phyloP scores from a whole-genome alignment of 352 stramenopile genomes.

The Phytophthora cajani region DNA sequence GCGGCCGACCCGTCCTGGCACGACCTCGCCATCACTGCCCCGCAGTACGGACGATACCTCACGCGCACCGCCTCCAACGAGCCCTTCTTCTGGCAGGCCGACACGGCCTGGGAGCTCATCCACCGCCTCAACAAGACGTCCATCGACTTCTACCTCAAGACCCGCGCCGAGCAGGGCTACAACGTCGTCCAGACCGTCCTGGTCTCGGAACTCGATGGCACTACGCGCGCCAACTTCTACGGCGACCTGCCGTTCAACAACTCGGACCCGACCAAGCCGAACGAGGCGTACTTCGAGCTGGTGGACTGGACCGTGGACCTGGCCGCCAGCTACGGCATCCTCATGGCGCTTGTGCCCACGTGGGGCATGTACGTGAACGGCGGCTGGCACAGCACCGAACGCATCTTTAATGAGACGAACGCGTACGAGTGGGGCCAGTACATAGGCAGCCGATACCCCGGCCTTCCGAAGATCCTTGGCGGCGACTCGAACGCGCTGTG shows the following conservation, averaged over 20 bases:
- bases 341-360: slow-evolving; percentile 16
- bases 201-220: slow-evolving; percentile 24
- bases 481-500: slow-evolving; percentile 23
- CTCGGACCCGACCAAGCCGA: slow-evolving; percentile 28
- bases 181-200: slow-evolving; percentile 31
- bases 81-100: slow-evolving; percentile 33
- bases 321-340: slow-evolving; percentile 30
- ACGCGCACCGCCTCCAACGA: slow-evolving; percentile 18
- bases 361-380: slow-evolving; percentile 24
- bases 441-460: slow-evolving; percentile 19
- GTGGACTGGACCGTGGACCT: slow-evolving; percentile 26
- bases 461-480: slow-evolving; percentile 31
- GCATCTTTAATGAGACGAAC: slow-evolving; percentile 21
- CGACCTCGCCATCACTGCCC: slow-evolving; percentile 25
- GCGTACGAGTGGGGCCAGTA: slow-evolving; percentile 23
- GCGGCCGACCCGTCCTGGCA: slow-evolving; percentile 16
- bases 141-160: slow-evolving; percentile 35
- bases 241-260: slow-evolving; percentile 33
- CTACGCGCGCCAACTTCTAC: slow-evolving; percentile 33
- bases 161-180: slow-evolving; percentile 27
- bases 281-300: slow-evolving; percentile 31
- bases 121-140: slow-evolving; percentile 36
- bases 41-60: slow-evolving; percentile 23
- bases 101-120: slow-evolving; percentile 30
- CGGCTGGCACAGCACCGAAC: slow-evolving; percentile 8